A percentile compares a stretch with the other conserved stretches of the same genome.
Conservation (phyloP, 2,329 filamentous ascomycete species). For the Onygenales sp. region DNA sequence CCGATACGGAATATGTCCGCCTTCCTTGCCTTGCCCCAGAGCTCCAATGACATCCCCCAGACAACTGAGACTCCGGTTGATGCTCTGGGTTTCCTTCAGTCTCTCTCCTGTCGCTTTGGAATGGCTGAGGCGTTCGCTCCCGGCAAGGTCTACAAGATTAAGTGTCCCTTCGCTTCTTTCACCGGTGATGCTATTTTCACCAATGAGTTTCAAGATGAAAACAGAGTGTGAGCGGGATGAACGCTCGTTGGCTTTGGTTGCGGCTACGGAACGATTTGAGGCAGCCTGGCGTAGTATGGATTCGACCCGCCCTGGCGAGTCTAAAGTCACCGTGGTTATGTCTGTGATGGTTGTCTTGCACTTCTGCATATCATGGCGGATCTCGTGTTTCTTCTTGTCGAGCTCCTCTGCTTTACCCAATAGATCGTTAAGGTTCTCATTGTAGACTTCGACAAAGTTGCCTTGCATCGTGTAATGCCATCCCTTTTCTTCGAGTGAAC, state of each 20-base stretch:
- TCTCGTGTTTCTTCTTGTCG: conserved; percentile 76
- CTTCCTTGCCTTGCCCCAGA: conserved; percentile 70
- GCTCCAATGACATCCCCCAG: conserved; percentile 91
- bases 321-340: conserved; percentile 64
- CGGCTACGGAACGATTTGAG: conserved; percentile 81
- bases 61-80: conserved; percentile 90
- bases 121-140: conserved; percentile 81
- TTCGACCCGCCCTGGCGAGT: conserved; percentile 72
- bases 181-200: conserved; percentile 61
- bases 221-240: conserved; percentile 93
- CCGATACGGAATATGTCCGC: conserved; percentile 78
- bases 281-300: conserved; percentile 70
- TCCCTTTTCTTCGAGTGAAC: conserved; percentile 74
- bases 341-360: conserved; percentile 77
- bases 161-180: conserved; percentile 87
- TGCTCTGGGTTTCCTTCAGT: conserved; percentile 89
- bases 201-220: conserved; percentile 69
- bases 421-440: conserved; percentile 90
- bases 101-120: conserved; percentile 78
- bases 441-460: conserved; percentile 95
- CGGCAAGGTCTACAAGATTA: conserved; percentile 91
- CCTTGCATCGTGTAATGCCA: conserved; percentile 94
- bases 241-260: conserved; percentile 94
- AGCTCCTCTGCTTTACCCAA: conserved; percentile 62
- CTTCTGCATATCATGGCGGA: conserved; percentile 72